phyloP scores from a whole-genome alignment of 345 rosid species.

The Salix caprea region DNA sequence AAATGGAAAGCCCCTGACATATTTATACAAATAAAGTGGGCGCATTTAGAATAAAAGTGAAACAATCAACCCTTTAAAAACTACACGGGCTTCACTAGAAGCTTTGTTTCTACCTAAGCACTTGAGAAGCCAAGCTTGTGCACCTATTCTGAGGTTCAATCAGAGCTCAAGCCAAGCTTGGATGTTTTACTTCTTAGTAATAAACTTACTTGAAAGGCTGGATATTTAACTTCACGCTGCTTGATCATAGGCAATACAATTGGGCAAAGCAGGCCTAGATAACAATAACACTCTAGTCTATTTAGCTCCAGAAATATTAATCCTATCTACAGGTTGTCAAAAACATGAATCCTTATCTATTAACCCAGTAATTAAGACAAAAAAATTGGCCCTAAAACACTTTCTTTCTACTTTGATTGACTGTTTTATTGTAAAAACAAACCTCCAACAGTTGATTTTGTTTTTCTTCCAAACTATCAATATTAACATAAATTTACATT shows the following conservation, averaged over 20 bases:
- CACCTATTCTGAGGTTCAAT: not conserved
- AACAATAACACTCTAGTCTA: not conserved
- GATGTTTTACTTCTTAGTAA: not conserved
- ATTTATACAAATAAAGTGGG: too few relatives aligned
- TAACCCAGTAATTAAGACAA: not conserved
- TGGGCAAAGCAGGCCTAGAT: not conserved
- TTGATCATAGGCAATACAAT: too few relatives aligned
- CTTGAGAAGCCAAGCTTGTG: not conserved
- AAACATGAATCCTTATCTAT: not conserved
- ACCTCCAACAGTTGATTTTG: not conserved
- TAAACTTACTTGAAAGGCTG: not conserved
- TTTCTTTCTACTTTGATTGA: not conserved
- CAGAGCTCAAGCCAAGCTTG: not conserved
- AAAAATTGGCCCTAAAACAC: not conserved
- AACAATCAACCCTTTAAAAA: too few relatives aligned
- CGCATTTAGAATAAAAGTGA: too few relatives aligned
- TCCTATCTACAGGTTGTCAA: not conserved
- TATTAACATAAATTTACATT: too few relatives aligned
- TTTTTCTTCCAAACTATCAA: too few relatives aligned
- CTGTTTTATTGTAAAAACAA: not conserved
- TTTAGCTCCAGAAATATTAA: not conserved
- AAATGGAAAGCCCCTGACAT: too few relatives aligned
- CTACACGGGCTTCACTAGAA: too few relatives aligned
- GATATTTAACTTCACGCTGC: not conserved
- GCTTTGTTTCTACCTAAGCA: not conserved